These are phyloP conservation scores for Salix exigua DNA, from an alignment of 345 rosid species.

Conservation along the genomic window DNA sequence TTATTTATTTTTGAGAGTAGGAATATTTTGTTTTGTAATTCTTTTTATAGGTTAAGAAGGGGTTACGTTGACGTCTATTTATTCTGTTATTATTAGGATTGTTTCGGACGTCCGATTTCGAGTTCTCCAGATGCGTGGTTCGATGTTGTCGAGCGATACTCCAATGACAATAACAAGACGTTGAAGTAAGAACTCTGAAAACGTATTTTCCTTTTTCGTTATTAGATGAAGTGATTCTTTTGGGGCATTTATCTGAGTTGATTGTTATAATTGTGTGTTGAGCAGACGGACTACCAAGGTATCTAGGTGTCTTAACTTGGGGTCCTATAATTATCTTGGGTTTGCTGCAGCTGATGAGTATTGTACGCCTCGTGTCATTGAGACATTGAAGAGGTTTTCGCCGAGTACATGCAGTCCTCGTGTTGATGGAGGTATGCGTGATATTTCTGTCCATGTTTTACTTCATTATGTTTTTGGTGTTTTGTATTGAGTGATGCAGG, in stretches of 20 bases:
- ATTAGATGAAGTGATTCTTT: not conserved
- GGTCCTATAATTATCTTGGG: constrained; percentile 95
- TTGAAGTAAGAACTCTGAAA: constrained; percentile 46
- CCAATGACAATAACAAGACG: constrained; percentile 80
- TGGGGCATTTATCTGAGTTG: not conserved
- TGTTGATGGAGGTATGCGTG: constrained; percentile 73
- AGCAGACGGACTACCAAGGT: constrained; percentile 72
- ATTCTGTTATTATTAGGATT: constrained; percentile 43
- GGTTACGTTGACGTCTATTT: not conserved
- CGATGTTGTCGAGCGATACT: constrained; percentile 74
- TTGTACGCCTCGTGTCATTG: constrained; percentile 87
- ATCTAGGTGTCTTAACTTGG: constrained; percentile 84
- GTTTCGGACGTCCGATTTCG: constrained; percentile 78
- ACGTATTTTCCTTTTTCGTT: not conserved
- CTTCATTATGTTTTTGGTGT: not conserved
- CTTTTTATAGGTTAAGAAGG: not conserved
- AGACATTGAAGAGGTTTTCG: constrained; percentile 64
- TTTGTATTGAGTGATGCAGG: not conserved
- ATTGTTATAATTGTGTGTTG: not conserved
- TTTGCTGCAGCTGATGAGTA: constrained; percentile 95
- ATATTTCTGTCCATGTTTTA: not conserved
- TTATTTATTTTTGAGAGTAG: not conserved
- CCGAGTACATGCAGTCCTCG: constrained; percentile 87
- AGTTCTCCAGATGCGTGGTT: constrained; percentile 94
- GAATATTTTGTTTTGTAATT: not conserved